Evolutionary conservation across 2,329 filamentous ascomycete species (phyloP), one percentile per base, ranked within the genome.

Genomic region (Colletotrichum musae): DNA sequence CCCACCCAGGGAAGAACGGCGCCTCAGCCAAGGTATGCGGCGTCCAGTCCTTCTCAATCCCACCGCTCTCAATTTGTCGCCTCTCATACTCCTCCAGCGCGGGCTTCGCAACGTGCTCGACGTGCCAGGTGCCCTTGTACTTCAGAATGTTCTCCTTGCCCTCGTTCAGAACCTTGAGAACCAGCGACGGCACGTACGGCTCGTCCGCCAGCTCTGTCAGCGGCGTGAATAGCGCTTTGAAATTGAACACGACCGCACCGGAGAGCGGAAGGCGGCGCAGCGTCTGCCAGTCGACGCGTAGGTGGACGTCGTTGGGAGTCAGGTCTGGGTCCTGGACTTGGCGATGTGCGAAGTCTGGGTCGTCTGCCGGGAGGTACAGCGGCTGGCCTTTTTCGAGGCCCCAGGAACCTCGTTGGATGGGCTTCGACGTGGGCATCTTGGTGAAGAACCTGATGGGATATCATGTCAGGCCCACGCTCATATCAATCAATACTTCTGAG

Each of bases 201-300:
- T 97, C 94, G 65, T 92, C 85, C 2, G 88, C 83, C 66, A 97
- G 90, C 71, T 92, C 89, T 0, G 85, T 77, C 0, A 97, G 78
- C 0, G 92, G 92, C 0, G 93, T 96, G 79, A 97, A 97, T 0
- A 96, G 79, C 0, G 92, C 93, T 76, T 95, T 97, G 87, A 95
- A 97, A 78, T 96, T 97, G 83, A 97, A 97, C 0, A 94, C 88
- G 1, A 97, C 83, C 0, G 87, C 91, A 0, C 88, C 93, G 0
- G 92, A 94, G 0, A 97, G 83, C 0, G 94, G 94, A 0, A 97
- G 81, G 3, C 94, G 88, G 2, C 94, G 89, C 4, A 97, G 82
- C 0, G 94, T 97, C 80, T 97, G 94, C 93, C 94, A 97, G 78
- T 97, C 94, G 2, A 96, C 93, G 5, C 94, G 88, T 1, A 97